phyloP scores from a whole-genome alignment of 2,329 filamentous ascomycete species.

The Didymella keratinophila region DNA sequence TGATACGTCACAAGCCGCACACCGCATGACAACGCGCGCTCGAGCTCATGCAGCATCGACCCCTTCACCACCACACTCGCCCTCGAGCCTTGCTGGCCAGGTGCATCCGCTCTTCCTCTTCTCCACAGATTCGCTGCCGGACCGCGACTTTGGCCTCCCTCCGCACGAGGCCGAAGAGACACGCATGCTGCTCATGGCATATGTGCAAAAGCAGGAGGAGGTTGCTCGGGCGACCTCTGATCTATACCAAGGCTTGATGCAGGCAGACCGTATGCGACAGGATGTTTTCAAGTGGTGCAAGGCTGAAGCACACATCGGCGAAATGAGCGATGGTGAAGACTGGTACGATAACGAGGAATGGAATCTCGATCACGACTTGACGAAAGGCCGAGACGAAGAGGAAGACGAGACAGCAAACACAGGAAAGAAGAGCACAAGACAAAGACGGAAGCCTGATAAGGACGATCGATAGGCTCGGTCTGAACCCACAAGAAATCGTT shows the following conservation, averaged over 20 bases:
- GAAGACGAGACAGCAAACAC: conserved; percentile 67
- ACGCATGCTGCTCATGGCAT: conserved; percentile 74
- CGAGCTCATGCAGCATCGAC: conserved; percentile 57
- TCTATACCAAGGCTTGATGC: conserved; percentile 74
- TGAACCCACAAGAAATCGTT: neutral
- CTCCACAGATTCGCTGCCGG: conserved; percentile 67
- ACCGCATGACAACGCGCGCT: conserved; percentile 64
- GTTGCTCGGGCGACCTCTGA: conserved; percentile 74
- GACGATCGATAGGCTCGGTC: conserved; percentile 42
- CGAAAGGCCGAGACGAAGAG: conserved; percentile 85
- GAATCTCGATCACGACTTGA: conserved; percentile 75
- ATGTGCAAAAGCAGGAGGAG: conserved; percentile 87
- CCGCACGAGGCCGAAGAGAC: conserved; percentile 79
- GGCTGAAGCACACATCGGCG: conserved; percentile 76
- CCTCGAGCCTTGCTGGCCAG: conserved; percentile 59
- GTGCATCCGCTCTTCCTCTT: conserved; percentile 79
- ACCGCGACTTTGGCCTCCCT: conserved; percentile 76
- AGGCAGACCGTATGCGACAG: conserved; percentile 74
- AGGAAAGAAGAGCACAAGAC: conserved; percentile 59
- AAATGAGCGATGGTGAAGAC: conserved; percentile 88
- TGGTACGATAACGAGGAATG: conserved; percentile 88
- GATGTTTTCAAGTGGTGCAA: conserved; percentile 78
- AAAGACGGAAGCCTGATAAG: conserved; percentile 47
- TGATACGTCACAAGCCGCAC: conserved; percentile 54
- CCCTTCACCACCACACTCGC: conserved; percentile 54